Percentiles rank a stretch among this genome's conserved stretches.
phyloP scores from a whole-genome alignment of 2,329 filamentous ascomycete species.

The Rugonectria rugulosa region DNA sequence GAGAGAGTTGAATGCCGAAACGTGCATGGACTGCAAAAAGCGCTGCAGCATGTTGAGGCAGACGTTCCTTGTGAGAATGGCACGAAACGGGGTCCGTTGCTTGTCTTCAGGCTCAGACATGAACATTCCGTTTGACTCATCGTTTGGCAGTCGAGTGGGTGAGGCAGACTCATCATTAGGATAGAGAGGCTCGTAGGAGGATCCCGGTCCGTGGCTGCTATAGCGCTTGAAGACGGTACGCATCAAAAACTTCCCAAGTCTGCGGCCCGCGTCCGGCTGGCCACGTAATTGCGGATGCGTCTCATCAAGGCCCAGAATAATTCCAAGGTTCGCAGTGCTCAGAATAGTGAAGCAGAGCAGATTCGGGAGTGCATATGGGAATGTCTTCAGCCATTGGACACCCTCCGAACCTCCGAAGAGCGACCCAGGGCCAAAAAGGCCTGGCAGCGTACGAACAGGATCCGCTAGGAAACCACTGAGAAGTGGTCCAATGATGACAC shows the following conservation, averaged over 20 bases:
- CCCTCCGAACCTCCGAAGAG: slow-evolving; percentile 26
- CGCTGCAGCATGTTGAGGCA: slow-evolving; percentile 24
- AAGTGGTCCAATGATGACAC: slow-evolving; percentile 35
- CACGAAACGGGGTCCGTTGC: slow-evolving; percentile 2
- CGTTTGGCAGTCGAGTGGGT: no score
- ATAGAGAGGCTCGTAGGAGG: not conserved
- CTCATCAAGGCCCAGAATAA: slow-evolving; percentile 34
- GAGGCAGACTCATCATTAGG: not conserved
- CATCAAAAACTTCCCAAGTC: slow-evolving; percentile 9
- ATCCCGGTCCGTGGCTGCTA: not conserved
- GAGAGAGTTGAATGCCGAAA: slow-evolving; percentile 32
- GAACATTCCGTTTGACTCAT: not conserved
- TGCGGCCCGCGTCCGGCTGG: slow-evolving; percentile 20
- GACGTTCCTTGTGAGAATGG: slow-evolving; percentile 28
- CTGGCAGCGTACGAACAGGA: slow-evolving; percentile 24
- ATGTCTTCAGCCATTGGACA: slow-evolving; percentile 29
- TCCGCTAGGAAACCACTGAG: slow-evolving; percentile 36
- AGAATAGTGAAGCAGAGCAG: slow-evolving; percentile 25
- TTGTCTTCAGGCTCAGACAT: not conserved
- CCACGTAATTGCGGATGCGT: slow-evolving; percentile 23
- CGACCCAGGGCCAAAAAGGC: slow-evolving; percentile 30
- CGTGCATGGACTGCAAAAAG: slow-evolving; percentile 21
- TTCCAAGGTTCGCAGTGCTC: slow-evolving; percentile 22
- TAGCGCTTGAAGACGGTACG: not conserved
- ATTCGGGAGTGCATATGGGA: slow-evolving; percentile 35